A percentile compares a stretch with the other conserved stretches of the same genome.
Evolutionary conservation across 139 green algal genomes (phyloP).

Genomic region (Chlamydomonas asymmetrica): DNA sequence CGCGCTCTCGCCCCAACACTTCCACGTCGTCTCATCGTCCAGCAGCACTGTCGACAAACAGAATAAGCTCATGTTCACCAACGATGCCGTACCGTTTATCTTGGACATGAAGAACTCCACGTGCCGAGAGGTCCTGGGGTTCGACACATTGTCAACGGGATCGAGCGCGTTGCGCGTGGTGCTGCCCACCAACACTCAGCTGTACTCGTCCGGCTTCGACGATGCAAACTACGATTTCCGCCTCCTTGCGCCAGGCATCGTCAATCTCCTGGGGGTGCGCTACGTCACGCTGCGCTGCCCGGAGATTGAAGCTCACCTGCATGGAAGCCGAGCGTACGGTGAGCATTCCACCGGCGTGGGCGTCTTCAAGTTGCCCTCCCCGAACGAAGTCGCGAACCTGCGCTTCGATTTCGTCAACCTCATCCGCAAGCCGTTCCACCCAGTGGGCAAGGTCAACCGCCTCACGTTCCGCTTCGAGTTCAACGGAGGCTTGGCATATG

Average conservation of each 20-base stretch:
- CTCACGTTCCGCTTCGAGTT: conserved; percentile 19
- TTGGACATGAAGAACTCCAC: not conserved
- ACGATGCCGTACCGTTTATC: not conserved
- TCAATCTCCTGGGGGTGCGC: conserved; percentile 10
- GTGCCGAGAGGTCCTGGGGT: not conserved
- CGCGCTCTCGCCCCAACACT: not conserved
- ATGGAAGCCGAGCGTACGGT: not conserved
- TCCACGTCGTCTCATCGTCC: not conserved
- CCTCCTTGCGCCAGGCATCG: conserved; percentile 10
- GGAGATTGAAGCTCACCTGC: conserved; percentile 24
- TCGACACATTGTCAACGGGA: not conserved
- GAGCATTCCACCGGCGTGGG: conserved; percentile 10
- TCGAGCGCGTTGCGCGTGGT: not conserved
- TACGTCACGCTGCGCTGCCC: conserved; percentile 24
- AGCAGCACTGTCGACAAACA: not conserved
- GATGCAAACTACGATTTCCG: not conserved
- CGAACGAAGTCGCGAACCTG: conserved; percentile 8
- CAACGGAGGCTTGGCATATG: conserved; percentile 4
- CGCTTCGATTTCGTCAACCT: conserved; percentile 22
- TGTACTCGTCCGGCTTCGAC: not conserved
- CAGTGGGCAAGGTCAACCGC: conserved; percentile 8
- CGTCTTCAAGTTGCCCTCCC: conserved; percentile 24
- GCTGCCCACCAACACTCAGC: not conserved
- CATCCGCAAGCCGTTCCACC: conserved; percentile 19
- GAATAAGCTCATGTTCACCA: not conserved